Percentiles rank a stretch among this genome's conserved stretches.
Conservation (phyloP, 1,284 basidiomycete genomes). For the Papiliotrema terrestris region DNA sequence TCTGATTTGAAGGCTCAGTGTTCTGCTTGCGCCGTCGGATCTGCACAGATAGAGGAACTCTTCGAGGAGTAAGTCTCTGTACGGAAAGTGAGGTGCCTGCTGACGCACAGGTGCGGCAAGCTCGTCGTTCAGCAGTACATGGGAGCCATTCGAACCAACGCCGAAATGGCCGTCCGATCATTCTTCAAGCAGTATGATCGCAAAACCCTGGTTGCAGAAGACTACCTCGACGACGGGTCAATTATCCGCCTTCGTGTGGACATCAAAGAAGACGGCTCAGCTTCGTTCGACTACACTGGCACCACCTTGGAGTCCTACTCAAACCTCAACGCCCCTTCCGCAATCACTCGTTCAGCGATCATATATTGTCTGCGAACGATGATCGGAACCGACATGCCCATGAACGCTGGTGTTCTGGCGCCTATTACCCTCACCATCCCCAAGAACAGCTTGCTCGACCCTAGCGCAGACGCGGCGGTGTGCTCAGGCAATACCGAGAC, state of each 20-base stretch:
- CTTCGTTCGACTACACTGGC: constrained; percentile 76
- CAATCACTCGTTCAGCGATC: constrained; percentile 85
- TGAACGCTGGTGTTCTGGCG: constrained; percentile 85
- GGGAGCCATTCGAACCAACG: constrained; percentile 80
- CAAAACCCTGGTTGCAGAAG: constrained; percentile 52
- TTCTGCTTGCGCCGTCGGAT: constrained; percentile 16
- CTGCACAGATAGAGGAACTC: constrained; percentile 14
- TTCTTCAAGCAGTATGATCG: constrained; percentile 69
- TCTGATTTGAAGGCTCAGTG: constrained; percentile 21
- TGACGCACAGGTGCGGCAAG: not conserved
- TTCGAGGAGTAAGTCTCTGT: constrained; percentile 7
- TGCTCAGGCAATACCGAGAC: constrained; percentile 91
- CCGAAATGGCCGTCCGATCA: constrained; percentile 78
- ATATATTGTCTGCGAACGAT: constrained; percentile 63
- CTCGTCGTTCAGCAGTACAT: constrained; percentile 56
- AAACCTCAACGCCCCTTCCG: constrained; percentile 82
- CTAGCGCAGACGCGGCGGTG: constrained; percentile 70
- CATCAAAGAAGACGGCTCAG: constrained; percentile 75
- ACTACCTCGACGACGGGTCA: constrained; percentile 67
- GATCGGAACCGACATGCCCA: constrained; percentile 66
- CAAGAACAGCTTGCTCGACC: constrained; percentile 68
- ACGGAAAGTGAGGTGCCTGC: not conserved
- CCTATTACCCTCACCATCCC: constrained; percentile 60
- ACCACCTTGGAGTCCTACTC: constrained; percentile 84
- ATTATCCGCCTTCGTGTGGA: constrained; percentile 76